Base-by-base conservation (phyloP, 202 grass and related monocot genomes). In the Schoenoplectus tabernaemontani region DNA sequence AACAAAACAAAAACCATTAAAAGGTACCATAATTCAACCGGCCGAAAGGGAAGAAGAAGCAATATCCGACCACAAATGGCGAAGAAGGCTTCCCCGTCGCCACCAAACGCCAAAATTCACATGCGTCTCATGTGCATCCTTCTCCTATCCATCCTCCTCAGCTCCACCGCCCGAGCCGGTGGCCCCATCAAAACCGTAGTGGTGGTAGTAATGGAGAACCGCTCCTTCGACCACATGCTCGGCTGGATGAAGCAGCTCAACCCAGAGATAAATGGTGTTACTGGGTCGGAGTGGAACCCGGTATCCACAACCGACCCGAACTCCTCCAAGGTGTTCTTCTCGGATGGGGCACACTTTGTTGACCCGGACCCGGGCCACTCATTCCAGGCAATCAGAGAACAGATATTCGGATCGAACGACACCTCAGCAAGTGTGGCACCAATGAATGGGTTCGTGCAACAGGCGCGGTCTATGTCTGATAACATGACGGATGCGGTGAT, bases 141-240 rank as follows among this genome's bases (percentile, higher is more conserved):
- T 22, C 16, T 65, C 48, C 15, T 37, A 22, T n/a, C 66, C 6
- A 1, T 51, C 65, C 10, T 86, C 9, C 10, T 76, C 15, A 8
- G 78, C 16, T 9, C 42, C 16, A 44, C 33, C 3, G 39, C 57
- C 9, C 8, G 63, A 28, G 77, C 74, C 1, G 71, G 13, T 0
- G 41, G 88, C 0, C 95, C 95, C 32, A 98, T 98, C 60, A 98
- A 90, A 85, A 98, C 88, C 67, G 88, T 98, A 62, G 88, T 98
- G 81, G 89, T 98, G 66, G 73, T 98, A 28, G 95, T 98, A 57
- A 98, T 98, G 95, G 95, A 98, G 95, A 98, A 98, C 86, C 91
- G 95, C 0, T 98, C 95, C 2, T 97, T 97, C 87, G 94, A 97
- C 87, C 94, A 97, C 89, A 94, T 97, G 94, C 89, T 98, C 46